These are phyloP conservation scores for Hibiscus syriacus DNA, from an alignment of 345 rosid genomes.

Conservation along the genomic window DNA sequence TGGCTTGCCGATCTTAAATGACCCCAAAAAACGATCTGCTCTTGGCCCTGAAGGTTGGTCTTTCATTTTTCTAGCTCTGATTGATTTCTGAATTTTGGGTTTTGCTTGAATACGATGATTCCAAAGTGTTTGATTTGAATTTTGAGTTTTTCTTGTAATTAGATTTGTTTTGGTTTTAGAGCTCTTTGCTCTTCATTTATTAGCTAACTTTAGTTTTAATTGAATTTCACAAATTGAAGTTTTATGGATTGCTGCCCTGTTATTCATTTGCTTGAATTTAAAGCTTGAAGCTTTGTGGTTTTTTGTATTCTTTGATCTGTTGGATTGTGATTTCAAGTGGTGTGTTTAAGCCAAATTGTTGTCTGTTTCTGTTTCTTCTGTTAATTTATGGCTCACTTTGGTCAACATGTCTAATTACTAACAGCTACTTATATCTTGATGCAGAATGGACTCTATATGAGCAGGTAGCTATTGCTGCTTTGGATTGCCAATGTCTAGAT, in stretches of 20 bases:
- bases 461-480: constrained; percentile 89
- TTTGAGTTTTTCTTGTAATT: too few species aligned
- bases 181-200: too few species aligned
- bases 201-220: too few species aligned
- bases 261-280: neutral
- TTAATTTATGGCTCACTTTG: neutral
- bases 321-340: neutral
- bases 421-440: constrained; percentile 10
- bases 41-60: too few species aligned
- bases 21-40: too few species aligned
- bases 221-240: neutral
- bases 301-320: too few species aligned
- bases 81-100: too few species aligned
- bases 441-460: constrained; percentile 90
- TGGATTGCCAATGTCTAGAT: constrained; percentile 79
- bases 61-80: too few species aligned
- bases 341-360: neutral
- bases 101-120: too few species aligned
- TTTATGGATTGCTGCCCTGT: neutral
- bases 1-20: too few species aligned
- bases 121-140: neutral
- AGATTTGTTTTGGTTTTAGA: too few species aligned
- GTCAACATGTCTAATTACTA: neutral
- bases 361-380: neutral
- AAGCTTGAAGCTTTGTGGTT: neutral